Conservation (phyloP, 1,284 basidiomycete species). For the Quambalaria eucalypti region DNA sequence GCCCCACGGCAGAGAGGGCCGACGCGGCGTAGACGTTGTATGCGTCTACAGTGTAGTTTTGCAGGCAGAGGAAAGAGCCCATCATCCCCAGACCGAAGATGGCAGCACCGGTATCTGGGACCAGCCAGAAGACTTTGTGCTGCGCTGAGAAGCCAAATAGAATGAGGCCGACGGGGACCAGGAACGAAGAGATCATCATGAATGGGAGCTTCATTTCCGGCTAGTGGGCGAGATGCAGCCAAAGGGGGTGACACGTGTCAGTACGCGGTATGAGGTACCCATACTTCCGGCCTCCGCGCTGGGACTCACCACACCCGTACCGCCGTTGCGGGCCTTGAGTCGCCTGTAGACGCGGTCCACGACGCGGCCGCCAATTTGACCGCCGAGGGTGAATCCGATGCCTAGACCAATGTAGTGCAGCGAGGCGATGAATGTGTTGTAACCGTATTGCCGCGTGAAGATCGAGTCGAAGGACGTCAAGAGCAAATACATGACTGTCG, state of each 20-base stretch:
- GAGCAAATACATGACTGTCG: constrained; percentile 56
- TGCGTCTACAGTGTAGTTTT: constrained; percentile 34
- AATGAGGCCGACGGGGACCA: constrained; percentile 57
- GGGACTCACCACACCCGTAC: constrained; percentile 50
- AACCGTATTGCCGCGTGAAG: constrained; percentile 52
- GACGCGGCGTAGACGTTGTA: constrained; percentile 44
- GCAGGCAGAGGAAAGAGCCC: constrained; percentile 23
- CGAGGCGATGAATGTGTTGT: constrained; percentile 54
- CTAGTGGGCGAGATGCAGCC: no score
- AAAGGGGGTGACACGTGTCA: constrained; percentile 49
- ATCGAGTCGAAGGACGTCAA: constrained; percentile 61
- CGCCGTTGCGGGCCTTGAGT: constrained; percentile 54
- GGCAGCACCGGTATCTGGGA: constrained; percentile 51
- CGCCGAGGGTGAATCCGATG: constrained; percentile 34
- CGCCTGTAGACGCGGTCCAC: constrained; percentile 56
- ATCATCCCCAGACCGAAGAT: constrained; percentile 15
- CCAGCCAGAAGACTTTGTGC: constrained; percentile 58
- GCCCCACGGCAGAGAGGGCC: constrained; percentile 36
- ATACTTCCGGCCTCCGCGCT: background rate
- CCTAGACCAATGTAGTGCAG: constrained; percentile 58
- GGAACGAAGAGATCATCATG: constrained; percentile 56
- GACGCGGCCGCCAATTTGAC: constrained; percentile 57
- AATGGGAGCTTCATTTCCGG: constrained; percentile 48
- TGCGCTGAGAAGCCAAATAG: constrained; percentile 62
- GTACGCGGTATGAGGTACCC: constrained; percentile 48